Evolutionary conservation across 2,329 filamentous ascomycete genomes (phyloP).

Genomic region (Fusarium phyllophilum): DNA sequence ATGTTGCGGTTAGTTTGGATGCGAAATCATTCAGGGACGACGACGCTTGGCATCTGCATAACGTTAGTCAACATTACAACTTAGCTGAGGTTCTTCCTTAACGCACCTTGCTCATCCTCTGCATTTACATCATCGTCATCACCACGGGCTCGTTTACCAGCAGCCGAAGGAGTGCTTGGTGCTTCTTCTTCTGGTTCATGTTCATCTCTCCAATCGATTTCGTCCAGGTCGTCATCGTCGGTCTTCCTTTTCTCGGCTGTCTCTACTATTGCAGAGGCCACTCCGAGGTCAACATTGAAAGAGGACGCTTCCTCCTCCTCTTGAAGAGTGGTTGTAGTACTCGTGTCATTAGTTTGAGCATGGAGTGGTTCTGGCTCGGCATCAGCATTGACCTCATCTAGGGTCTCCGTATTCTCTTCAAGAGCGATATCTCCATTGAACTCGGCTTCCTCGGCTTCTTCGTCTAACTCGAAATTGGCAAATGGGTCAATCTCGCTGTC

Average conservation of each 20-base stretch:
- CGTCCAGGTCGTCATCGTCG: conserved; percentile 38
- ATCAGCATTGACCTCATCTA: conserved; percentile 25
- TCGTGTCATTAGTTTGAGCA: conserved; percentile 39
- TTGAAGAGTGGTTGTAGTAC: conserved; percentile 48
- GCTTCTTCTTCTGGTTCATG: conserved; percentile 37
- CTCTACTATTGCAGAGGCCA: conserved; percentile 34
- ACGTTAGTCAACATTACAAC: conserved; percentile 44
- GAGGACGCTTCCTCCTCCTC: conserved; percentile 47
- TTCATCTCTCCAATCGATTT: conserved; percentile 48
- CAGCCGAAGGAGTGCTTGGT: conserved; percentile 31
- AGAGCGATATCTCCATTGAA: conserved; percentile 29
- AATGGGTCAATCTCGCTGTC: conserved; percentile 43
- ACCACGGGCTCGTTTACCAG: conserved; percentile 44
- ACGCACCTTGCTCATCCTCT: conserved; percentile 50
- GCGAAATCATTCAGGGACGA: conserved; percentile 49
- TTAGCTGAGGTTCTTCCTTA: too few relatives aligned
- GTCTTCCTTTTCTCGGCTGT: conserved; percentile 33
- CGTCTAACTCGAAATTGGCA: conserved; percentile 40
- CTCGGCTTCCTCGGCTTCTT: conserved; percentile 24
- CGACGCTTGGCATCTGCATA: conserved; percentile 61
- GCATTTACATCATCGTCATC: conserved; percentile 45
- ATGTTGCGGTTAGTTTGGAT: conserved; percentile 33
- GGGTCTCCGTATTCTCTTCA: conserved; percentile 25
- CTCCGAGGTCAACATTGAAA: conserved; percentile 38
- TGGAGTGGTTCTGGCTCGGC: conserved; percentile 20